Base-by-base conservation (phyloP, 2,329 filamentous ascomycete genomes). In the Xylariaceae sp. region DNA sequence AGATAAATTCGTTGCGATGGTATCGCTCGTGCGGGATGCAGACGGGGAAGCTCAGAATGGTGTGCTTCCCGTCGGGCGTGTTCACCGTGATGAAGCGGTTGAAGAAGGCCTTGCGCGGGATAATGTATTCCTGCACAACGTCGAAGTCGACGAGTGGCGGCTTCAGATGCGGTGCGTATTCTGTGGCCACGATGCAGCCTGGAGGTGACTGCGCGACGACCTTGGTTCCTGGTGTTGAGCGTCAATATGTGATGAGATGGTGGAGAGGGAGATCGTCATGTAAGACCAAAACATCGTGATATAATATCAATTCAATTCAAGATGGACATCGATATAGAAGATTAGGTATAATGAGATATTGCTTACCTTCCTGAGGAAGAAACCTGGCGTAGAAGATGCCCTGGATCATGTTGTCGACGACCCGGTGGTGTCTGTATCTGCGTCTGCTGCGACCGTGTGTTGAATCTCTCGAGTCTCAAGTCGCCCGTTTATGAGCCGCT, bases 1-100 rank as follows among this genome's bases (percentile, higher is more conserved):
- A 99, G 71, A 97, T 96, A 79, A 97, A 97, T 74, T 96, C 90
- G 75, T 96, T 96, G 60, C 94, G 88, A 70, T 88, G 85, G 71
- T 97, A 96, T 66, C 88, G 88, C 57, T 86, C 82, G 64, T 92
- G 84, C 55, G 88, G 85, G 71, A 97, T 90, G 71, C 91, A 93
- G 56, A 97, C 88, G 0, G 94, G 94, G 68, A 92, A 91, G 13
- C 92, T 91, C 39, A 99, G 82, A 57, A 99, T 85, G 59, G 87
- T 86, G 74, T 92, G 88, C 65, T 84, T 84, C 66, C 80, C 80
- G 57, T 85, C 82, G 0, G 85, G 83, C 51, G 90, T 88, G 73
- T 88, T 88, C 58, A 95, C 87, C 34, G 89, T 88, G 62, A 97
- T 82, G 62, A 92, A 87, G 64, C 92, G 90, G 73, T 96, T 95